A percentile compares a stretch with the other conserved stretches of the same genome.
Evolutionary conservation across 2,329 filamentous ascomycete species (phyloP).

Genomic region (Aspergillus caelatus): DNA sequence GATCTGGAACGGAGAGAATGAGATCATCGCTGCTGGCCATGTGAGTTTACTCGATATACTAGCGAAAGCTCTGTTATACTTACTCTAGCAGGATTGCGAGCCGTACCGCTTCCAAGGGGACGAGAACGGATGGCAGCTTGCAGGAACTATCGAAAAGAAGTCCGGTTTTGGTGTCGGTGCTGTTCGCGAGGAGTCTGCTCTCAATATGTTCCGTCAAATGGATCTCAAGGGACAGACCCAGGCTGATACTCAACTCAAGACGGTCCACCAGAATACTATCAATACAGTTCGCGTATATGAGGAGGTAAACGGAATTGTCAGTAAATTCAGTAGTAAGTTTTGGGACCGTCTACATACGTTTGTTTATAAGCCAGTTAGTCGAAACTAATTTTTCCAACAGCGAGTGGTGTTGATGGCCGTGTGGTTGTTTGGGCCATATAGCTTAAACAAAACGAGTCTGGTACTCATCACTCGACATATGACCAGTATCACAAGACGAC

Average conservation of each 20-base stretch:
- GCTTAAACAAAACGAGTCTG: not conserved
- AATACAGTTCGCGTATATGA: conserved; percentile 79
- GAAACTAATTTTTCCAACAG: conserved; percentile 45
- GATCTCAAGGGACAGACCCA: conserved; percentile 91
- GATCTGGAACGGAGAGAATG: conserved; percentile 86
- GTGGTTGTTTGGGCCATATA: conserved; percentile 77
- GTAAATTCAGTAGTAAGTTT: conserved; percentile 81
- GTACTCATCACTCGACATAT: conserved; percentile 9
- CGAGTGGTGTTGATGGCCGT: conserved; percentile 80
- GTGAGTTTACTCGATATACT: conserved; percentile 43
- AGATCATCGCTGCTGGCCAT: conserved; percentile 94
- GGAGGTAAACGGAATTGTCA: conserved; percentile 64
- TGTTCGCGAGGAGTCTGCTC: conserved; percentile 80
- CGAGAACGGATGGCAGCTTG: conserved; percentile 79
- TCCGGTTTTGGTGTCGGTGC: conserved; percentile 61
- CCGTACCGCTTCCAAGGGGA: conserved; percentile 85
- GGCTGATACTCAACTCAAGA: conserved; percentile 92
- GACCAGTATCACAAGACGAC: not conserved
- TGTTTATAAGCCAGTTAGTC: not conserved
- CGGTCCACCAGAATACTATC: conserved; percentile 95
- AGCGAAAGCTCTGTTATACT: not conserved
- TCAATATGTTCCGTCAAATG: conserved; percentile 99
- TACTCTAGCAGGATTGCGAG: conserved; percentile 63
- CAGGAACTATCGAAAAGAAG: conserved; percentile 78
- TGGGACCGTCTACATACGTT: not conserved